Base-by-base conservation (phyloP, 139 green algal species). In the Astrephomene gubernaculifera region DNA sequence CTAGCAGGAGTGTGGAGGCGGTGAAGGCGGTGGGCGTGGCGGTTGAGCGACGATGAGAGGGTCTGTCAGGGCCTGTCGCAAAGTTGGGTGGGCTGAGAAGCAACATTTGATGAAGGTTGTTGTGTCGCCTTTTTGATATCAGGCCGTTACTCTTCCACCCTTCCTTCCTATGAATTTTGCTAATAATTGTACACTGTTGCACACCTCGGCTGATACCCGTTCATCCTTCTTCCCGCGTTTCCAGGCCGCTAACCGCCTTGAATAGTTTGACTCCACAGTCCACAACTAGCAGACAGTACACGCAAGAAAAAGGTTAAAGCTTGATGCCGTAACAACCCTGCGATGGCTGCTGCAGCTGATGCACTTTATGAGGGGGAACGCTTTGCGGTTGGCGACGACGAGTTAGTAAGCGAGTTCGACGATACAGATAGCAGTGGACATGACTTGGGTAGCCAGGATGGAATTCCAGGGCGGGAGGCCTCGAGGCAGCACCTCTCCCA, bases 361-460 rank as follows among this genome's bases (percentile, higher is more conserved):
- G 19, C 61, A 17, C 4, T 24, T 31, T 65, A 21, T 53, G 68
- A 19, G 25, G 39, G n/a, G n/a, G 8, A 78, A 10, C 31, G 49
- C 12, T 83, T 64, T 33, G 76, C 76, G 19, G 29, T 83, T 1
- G 72, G 76, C n/a, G 76, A 83, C 43, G 76, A 83, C 60, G 76
- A 57, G 7, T 83, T 60, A 29, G 72, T 83, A 9, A 73, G 60
- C 76, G 76, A 83, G 10, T 57, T 44, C 27, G 29, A 41, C 7
- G 43, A 54, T 2, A 33, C 3, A 1, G 21, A 19, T 57, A 17
- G 49, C 49, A 25, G 17, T 57, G 49, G 49, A 12, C 14, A 17
- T 57, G 14, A 17, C 49, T 12, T 17, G 12, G 14, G 12, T 57
- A 17, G 12, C 29, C n/a, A 69, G n/a, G 61, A 69, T 4, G n/a